Conservation (phyloP, 2,329 filamentous ascomycete genomes). For the Ascochyta koolunga region DNA sequence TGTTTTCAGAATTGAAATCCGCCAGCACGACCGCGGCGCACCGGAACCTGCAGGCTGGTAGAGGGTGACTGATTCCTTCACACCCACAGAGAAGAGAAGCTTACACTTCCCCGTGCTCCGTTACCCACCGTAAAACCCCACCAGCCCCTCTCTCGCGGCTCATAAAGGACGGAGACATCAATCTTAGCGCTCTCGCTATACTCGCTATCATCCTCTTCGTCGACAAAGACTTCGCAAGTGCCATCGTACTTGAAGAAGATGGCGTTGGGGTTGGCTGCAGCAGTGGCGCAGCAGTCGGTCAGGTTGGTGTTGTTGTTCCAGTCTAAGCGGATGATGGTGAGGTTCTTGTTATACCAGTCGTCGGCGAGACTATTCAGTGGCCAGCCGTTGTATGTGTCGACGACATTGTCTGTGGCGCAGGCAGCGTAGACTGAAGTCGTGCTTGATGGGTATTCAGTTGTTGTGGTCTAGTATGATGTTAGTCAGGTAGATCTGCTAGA, state of each 20-base stretch:
- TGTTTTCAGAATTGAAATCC: too few relatives aligned
- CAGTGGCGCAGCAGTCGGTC: slow-evolving; percentile 7
- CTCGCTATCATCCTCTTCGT: neutral
- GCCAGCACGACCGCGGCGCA: too few relatives aligned
- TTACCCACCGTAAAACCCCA: slow-evolving; percentile 7
- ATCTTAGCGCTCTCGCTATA: slow-evolving; percentile 2
- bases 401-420: slow-evolving; percentile 8
- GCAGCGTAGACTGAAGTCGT: slow-evolving; percentile 9
- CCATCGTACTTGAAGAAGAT: slow-evolving; percentile 17
- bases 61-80: neutral
- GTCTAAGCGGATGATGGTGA: slow-evolving; percentile 8
- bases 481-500: neutral
- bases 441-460: slow-evolving; percentile 4
- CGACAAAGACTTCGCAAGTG: slow-evolving; percentile 7
- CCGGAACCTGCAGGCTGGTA: neutral
- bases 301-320: slow-evolving; percentile 9
- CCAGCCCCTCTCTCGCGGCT: slow-evolving; percentile 9
- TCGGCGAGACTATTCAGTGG: slow-evolving; percentile 2
- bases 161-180: slow-evolving; percentile 9
- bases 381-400: slow-evolving; percentile 6
- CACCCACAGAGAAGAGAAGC: slow-evolving; percentile 11
- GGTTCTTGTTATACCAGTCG: slow-evolving; percentile 14
- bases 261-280: neutral
- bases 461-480: slow-evolving; percentile 3
- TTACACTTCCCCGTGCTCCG: slow-evolving; percentile 8